Percentiles rank a stretch among this genome's conserved stretches.
Conservation (phyloP, 805 yeast genomes). For the Lachancea sp. region DNA sequence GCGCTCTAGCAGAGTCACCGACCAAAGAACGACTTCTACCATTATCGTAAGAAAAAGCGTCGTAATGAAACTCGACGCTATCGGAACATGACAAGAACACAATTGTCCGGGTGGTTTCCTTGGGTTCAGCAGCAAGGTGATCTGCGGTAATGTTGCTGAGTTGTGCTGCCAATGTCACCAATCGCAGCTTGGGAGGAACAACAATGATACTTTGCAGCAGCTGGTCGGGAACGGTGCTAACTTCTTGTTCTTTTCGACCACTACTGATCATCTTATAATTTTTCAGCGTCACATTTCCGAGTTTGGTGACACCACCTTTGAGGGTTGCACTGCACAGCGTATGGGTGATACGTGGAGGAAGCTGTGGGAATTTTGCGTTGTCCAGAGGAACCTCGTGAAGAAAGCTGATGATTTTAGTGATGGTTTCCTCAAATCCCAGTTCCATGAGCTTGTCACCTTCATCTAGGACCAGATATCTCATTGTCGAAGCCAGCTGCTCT, state of each 20-base stretch:
- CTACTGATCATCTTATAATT: constrained; percentile 64
- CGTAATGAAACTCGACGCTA: constrained; percentile 90
- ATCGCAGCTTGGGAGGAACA: constrained; percentile 86
- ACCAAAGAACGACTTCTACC: constrained; percentile 39
- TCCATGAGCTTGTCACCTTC: constrained; percentile 97
- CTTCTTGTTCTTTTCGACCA: constrained; percentile 18
- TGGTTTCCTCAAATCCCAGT: constrained; percentile 91
- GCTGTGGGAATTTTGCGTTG: constrained; percentile 39
- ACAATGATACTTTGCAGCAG: constrained; percentile 71
- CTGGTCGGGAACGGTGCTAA: constrained; percentile 78
- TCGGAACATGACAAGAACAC: constrained; percentile 92
- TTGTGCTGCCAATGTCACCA: constrained; percentile 70
- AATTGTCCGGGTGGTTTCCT: constrained; percentile 49
- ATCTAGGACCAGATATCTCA: constrained; percentile 85
- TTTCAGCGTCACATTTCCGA: constrained; percentile 71
- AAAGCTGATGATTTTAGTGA: constrained; percentile 61
- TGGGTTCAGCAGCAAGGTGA: constrained; percentile 18
- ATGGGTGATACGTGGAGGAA: constrained; percentile 69
- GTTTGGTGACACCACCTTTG: constrained; percentile 67
- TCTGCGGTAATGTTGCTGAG: constrained; percentile 44
- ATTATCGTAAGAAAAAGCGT: constrained; percentile 50
- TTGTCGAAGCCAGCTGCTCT: constrained; percentile 45
- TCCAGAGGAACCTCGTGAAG: constrained; percentile 43
- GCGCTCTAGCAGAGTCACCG: constrained; percentile 30
- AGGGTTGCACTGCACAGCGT: constrained; percentile 93